Base-by-base conservation (phyloP, 805 yeast genomes). In the Tetrapisispora nanseiensis region DNA sequence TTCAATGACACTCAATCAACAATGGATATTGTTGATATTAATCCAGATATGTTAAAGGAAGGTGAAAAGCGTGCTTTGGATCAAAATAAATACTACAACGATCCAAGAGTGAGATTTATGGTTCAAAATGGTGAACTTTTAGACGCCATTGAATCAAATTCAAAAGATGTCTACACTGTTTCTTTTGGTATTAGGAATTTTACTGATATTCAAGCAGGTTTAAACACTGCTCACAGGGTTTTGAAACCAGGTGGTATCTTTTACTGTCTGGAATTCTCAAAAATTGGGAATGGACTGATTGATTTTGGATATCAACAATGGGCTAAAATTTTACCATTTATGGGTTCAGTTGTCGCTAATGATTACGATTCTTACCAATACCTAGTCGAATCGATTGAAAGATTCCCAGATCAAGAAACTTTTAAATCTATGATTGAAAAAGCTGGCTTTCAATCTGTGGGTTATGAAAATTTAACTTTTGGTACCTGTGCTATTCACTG, bases 141-240 rank as follows among this genome's bases (percentile, higher is more conserved):
- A 68, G 97, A 86, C 52, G 70, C 77, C 42, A 84, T 92, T 50
- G 82, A 80, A 37, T 87, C 82, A 55, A 79, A 82, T 61, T 85
- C 95, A 7, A 90, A 87, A 67, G 98, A 92, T 61, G 79, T 92
- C 40, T 92, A 92, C 65, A 92, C 98, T 2, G 87, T 92, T 53
- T 95, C 97, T 3, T 92, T 92, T 62, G 98, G 98, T 46, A 92
- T 92, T 67, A 78, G 98, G 65, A 92, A 92, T 66, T 92, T 94
- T 65, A 92, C 98, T 44, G 74, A 92, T 61, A 80, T 92, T 54
- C 96, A 89, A 65, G 87, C 86, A 5, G 98, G 97, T 23, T 72
- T 92, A 55, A 74, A 84, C 53, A 82, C 97, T n/a, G 98, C 98
- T 27, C 83, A 90, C 68, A 76, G 98, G 54, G 95, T 90, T 24